Evolutionary conservation across 2,329 filamentous ascomycete genomes (phyloP).

Genomic region (Stemphylium lycopersici): DNA sequence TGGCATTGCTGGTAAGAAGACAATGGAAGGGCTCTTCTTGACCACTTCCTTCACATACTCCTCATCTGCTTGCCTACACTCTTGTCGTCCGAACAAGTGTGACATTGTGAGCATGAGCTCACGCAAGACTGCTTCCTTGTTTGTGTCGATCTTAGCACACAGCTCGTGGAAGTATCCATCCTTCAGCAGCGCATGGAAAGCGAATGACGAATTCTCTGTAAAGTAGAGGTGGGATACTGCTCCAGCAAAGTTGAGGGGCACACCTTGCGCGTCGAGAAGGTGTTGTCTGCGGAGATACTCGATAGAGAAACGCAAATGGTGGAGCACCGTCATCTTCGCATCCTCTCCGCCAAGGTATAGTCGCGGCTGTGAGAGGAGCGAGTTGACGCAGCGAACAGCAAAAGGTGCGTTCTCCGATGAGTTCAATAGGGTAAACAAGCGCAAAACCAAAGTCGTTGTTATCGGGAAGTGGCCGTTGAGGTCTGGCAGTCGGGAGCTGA

Average conservation of each 20-base stretch:
- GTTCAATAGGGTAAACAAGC: constrained; percentile 70
- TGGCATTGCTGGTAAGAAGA: constrained; percentile 70
- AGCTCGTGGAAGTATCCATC: constrained; percentile 72
- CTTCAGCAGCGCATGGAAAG: constrained; percentile 75
- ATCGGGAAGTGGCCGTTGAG: constrained; percentile 80
- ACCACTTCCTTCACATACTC: constrained; percentile 58
- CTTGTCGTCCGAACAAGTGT: constrained; percentile 71
- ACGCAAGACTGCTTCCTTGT: constrained; percentile 58
- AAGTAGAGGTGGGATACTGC: constrained; percentile 76
- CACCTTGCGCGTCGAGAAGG: constrained; percentile 66
- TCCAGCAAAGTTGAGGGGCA: constrained; percentile 74
- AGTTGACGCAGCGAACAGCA: constrained; percentile 66
- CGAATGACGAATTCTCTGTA: constrained; percentile 76
- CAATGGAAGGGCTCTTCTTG: constrained; percentile 65
- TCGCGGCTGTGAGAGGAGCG: constrained; percentile 71
- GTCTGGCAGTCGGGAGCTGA: constrained; percentile 75
- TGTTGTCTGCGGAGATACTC: constrained; percentile 75
- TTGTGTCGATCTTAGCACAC: constrained; percentile 62
- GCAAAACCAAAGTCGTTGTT: constrained; percentile 73
- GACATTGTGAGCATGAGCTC: constrained; percentile 71
- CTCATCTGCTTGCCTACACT: constrained; percentile 55
- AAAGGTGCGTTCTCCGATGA: constrained; percentile 69
- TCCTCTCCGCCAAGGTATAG: constrained; percentile 73
- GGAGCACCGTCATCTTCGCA: constrained; percentile 71
- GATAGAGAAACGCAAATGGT: constrained; percentile 80